Percentiles rank a stretch among this genome's conserved stretches.
These are phyloP conservation scores for Chlamydomonas schloesseri DNA, from an alignment of 139 green algal species.

Conservation along the genomic window DNA sequence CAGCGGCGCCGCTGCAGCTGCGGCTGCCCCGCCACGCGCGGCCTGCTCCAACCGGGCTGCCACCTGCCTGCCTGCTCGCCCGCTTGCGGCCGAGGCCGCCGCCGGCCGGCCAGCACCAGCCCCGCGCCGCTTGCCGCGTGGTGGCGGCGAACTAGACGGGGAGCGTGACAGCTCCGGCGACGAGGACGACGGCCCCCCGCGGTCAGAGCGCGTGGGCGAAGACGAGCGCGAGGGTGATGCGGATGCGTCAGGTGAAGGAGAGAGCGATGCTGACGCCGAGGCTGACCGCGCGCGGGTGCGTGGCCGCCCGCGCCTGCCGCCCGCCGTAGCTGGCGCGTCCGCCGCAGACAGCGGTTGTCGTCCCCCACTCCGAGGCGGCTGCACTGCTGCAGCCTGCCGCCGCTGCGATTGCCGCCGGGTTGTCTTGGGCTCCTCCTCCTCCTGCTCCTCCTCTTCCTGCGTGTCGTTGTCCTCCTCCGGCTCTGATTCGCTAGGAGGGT, in stretches of 20 bases:
- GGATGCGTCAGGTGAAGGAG: no score
- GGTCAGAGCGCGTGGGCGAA: constrained; percentile 5
- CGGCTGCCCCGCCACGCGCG: background rate
- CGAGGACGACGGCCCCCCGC: background rate
- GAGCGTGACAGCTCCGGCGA: constrained; percentile 29
- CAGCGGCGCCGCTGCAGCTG: background rate
- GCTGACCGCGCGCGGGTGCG: background rate
- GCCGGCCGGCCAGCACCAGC: no score
- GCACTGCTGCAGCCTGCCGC: background rate
- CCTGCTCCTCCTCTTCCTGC: background rate
- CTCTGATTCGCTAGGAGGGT: background rate
- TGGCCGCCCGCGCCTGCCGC: background rate
- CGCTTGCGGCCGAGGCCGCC: background rate
- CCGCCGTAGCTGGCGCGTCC: background rate
- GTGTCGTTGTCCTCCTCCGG: background rate
- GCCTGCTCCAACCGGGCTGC: background rate
- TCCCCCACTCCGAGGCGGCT: no score
- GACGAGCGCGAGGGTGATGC: constrained; percentile 9
- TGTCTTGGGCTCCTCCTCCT: background rate
- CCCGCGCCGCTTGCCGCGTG: background rate
- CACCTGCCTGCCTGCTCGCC: background rate
- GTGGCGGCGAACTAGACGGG: constrained; percentile 16
- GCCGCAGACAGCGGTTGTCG: no score
- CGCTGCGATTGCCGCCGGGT: background rate
- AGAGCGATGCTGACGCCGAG: background rate